phyloP scores from a whole-genome alignment of 331 rosid genomes.

The Telfairia occidentalis region DNA sequence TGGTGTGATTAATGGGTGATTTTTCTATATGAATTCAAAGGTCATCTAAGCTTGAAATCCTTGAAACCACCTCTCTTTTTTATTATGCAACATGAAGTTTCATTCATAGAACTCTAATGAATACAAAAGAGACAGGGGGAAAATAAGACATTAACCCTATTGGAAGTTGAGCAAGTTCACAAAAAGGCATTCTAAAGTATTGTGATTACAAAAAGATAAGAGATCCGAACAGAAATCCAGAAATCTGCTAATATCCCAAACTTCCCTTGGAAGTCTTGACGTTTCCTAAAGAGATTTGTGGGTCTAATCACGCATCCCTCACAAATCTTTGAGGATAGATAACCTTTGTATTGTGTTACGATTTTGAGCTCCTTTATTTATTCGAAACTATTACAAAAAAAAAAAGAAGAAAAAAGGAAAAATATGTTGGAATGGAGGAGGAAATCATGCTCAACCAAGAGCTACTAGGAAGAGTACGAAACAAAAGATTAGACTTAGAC shows the following conservation, averaged over 20 bases:
- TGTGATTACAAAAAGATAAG: background rate
- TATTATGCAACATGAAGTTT: background rate
- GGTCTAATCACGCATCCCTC: background rate
- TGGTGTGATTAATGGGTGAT: background rate
- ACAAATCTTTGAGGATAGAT: background rate
- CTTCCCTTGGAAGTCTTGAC: background rate
- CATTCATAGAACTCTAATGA: background rate
- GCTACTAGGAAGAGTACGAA: background rate
- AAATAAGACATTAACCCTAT: background rate
- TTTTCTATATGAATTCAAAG: background rate
- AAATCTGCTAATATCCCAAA: background rate
- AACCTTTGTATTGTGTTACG: background rate
- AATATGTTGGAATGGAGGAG: background rate
- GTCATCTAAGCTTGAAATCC: background rate
- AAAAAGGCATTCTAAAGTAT: background rate
- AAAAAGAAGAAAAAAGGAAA: background rate
- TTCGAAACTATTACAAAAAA: background rate
- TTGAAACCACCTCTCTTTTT: background rate
- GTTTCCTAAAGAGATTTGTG: background rate
- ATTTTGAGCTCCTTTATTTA: background rate
- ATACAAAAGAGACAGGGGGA: background rate
- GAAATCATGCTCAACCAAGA: background rate
- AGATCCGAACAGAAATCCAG: background rate
- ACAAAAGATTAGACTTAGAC: background rate
- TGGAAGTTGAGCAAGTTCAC: background rate